Evolutionary conservation across 1,284 basidiomycete genomes (phyloP).

Genomic region (Ustilago tritici): DNA sequence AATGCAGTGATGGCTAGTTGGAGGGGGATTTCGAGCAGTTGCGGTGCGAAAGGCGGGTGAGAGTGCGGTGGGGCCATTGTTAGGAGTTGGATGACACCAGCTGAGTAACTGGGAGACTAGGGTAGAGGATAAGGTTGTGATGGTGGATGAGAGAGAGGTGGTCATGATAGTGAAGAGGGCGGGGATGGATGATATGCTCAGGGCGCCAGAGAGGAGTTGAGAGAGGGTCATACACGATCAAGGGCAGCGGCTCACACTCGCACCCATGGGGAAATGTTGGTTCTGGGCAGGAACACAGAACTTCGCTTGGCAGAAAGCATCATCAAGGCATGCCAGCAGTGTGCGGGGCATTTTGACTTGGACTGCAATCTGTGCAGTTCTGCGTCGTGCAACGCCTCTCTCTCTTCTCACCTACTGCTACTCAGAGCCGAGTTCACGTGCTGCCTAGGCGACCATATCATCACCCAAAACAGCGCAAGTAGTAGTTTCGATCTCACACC

Average conservation of each 20-base stretch:
- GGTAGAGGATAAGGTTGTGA: neutral
- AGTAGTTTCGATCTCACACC: neutral
- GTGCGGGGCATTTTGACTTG: neutral
- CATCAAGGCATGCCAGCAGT: neutral
- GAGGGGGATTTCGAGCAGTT: constrained; percentile 57
- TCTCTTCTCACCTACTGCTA: neutral
- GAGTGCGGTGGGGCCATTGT: constrained; percentile 46
- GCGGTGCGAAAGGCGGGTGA: constrained; percentile 41
- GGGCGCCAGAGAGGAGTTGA: neutral
- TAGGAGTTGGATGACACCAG: neutral
- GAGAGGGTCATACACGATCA: neutral
- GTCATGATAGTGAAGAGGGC: neutral
- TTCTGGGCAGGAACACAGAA: constrained; percentile 11
- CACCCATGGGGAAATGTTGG: constrained; percentile 8
- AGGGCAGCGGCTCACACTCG: neutral
- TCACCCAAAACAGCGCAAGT: too few relatives aligned
- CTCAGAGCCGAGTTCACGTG: neutral
- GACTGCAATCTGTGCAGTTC: neutral
- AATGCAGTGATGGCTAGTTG: constrained; percentile 55
- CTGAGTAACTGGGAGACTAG: neutral
- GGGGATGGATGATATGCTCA: neutral
- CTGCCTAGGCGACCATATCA: neutral
- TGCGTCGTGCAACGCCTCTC: neutral
- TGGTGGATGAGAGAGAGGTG: neutral
- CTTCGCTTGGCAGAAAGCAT: neutral